phyloP scores from a whole-genome alignment of 495 filamentous ascomycete species.

The Neurospora sp. region DNA sequence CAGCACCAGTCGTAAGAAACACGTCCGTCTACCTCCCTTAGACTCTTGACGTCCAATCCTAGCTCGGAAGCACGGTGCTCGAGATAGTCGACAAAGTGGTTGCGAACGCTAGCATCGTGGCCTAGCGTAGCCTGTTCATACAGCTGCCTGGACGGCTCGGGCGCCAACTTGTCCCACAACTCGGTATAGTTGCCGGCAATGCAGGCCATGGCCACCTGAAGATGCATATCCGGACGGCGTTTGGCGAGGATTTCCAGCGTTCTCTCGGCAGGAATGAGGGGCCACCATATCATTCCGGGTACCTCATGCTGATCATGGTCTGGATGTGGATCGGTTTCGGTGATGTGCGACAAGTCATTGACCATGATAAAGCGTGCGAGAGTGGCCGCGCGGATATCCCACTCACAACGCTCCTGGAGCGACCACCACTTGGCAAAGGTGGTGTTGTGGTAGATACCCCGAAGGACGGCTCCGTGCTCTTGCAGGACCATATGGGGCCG shows the following conservation, averaged over 20 bases:
- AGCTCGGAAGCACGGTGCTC: background rate
- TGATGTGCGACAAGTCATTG: background rate
- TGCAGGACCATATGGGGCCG: background rate
- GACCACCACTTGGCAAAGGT: constrained; percentile 5
- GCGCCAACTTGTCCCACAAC: background rate
- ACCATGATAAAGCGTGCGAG: background rate
- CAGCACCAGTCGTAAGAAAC: background rate
- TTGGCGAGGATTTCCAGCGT: background rate
- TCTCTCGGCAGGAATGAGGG: background rate
- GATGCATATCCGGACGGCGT: background rate
- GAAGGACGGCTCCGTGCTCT: background rate
- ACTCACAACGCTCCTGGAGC: background rate
- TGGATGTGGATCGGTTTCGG: background rate
- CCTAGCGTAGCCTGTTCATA: background rate
- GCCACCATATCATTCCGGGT: background rate
- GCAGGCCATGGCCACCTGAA: background rate
- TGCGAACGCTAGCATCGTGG: background rate
- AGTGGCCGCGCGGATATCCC: background rate
- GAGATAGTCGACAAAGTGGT: background rate
- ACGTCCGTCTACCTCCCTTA: fast-evolving
- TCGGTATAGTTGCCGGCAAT: background rate
- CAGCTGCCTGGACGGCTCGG: background rate
- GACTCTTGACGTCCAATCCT: background rate
- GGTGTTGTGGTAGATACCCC: constrained; percentile 9
- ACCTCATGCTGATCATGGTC: background rate